Evolutionary conservation across 768 basidiomycete genomes (phyloP), one percentile per base, ranked within the genome.

Genomic region (Candolleomyces efflorescens): DNA sequence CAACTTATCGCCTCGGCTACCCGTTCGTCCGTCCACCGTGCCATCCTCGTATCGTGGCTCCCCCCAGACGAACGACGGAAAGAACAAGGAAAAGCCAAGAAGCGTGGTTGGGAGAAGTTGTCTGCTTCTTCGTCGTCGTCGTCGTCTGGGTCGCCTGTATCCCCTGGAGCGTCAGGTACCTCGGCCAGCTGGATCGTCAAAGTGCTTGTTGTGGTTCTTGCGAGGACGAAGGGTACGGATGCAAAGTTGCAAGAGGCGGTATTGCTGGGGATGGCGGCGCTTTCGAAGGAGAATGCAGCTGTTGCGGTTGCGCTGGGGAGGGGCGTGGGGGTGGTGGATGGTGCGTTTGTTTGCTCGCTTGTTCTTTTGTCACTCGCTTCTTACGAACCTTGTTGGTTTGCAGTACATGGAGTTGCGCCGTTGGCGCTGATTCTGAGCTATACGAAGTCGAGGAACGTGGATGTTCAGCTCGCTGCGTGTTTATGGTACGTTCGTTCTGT

Each of bases 61-160:
- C 89, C 87, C 6, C 79, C 73, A 0, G 63, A 68, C 0, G 86
- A 89, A 73, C 87, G 20, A 65, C 74, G 41, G 79, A 75, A 59
- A 20, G 47, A 2, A 37, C 37, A 27, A 7, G 32, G 9, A 3
- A 84, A 85, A 53, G 72, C 77, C 60, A 77, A 76, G 2, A 82
- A 82, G 58, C 78, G 90, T 0, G 87, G 89, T 3, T 92, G 90
- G 90, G 90, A 92, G 71, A 86, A 84, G 65, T 72, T 78, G 32
- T 27, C 53, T 2, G 18, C 37, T n/a, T n/a, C n/a, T n/a, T n/a
- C n/a, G n/a, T n/a, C n/a, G n/a, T n/a, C n/a, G 37, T 43, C 53
- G 9, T 9, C 27, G 27, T 27, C 27, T 27, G 4, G 4, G 4
- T 27, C 27, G 27, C 3, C 27, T 0, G 76, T 79, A 0, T 23